These are phyloP conservation scores for Aspergillus jensenii DNA, from an alignment of 2,329 filamentous ascomycete species.

Conservation along the genomic window DNA sequence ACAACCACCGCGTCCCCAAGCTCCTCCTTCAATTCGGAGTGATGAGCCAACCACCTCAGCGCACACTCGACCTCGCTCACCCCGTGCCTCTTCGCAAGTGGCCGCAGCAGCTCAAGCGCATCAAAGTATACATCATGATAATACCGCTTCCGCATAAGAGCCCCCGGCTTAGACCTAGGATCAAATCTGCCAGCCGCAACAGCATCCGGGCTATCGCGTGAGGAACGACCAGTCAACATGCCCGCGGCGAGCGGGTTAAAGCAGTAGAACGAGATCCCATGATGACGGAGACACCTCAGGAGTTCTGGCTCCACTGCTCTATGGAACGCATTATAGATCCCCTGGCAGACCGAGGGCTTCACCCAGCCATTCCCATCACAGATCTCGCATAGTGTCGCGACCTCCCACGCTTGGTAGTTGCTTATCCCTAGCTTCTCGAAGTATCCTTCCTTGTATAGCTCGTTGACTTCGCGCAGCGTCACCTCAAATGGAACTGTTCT, in stretches of 20 bases:
- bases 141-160: constrained; percentile 38
- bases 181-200: constrained; percentile 22
- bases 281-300: constrained; percentile 43
- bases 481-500: constrained; percentile 46
- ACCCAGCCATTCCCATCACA: constrained; percentile 44
- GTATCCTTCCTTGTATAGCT: constrained; percentile 46
- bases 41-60: constrained; percentile 48
- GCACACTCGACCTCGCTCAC: constrained; percentile 46
- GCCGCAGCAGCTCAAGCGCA: constrained; percentile 42
- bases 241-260: constrained; percentile 49
- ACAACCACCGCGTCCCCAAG: constrained; percentile 41
- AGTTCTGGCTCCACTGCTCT: constrained; percentile 44
- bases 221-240: constrained; percentile 44
- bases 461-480: constrained; percentile 49
- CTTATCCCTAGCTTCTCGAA: constrained; percentile 48
- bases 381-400: constrained; percentile 49
- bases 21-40: constrained; percentile 36
- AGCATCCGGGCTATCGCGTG: constrained; percentile 24
- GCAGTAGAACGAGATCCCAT: constrained; percentile 43
- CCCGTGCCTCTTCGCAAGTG: constrained; percentile 39
- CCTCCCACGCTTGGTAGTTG: constrained; percentile 50
- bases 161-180: constrained; percentile 41
- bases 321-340: constrained; percentile 43
- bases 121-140: constrained; percentile 46
- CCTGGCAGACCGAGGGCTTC: constrained; percentile 49